Evolutionary conservation across 768 basidiomycete genomes (phyloP).

Genomic region (Cantharellus cinnabarinus): DNA sequence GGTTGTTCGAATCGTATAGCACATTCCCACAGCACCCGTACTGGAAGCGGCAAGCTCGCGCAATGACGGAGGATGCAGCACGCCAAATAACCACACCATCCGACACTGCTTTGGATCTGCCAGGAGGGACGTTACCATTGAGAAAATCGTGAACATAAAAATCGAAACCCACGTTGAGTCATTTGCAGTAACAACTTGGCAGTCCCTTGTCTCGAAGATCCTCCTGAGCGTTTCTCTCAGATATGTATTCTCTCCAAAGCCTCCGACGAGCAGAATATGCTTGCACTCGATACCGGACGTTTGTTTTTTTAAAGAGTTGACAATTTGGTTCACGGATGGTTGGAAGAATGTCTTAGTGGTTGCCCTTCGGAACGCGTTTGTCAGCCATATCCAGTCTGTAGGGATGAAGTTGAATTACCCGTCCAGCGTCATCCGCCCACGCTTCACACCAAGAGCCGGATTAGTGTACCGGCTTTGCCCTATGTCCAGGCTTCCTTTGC

Average conservation of each 20-base stretch:
- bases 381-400: background rate
- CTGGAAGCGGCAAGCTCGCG: slow-evolving; percentile 46
- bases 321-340: background rate
- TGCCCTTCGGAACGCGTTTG: background rate
- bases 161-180: background rate
- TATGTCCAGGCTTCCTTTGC: background rate
- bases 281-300: background rate
- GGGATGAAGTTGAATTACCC: background rate
- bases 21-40: slow-evolving; percentile 34
- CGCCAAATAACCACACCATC: slow-evolving; percentile 73
- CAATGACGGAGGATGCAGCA: slow-evolving; percentile 67
- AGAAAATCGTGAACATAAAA: background rate
- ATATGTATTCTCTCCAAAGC: background rate
- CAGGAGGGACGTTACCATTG: background rate
- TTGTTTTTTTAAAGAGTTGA: background rate
- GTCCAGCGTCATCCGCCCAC: background rate
- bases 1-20: background rate
- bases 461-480: background rate
- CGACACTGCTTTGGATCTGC: slow-evolving; percentile 65
- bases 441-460: background rate
- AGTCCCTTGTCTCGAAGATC: background rate
- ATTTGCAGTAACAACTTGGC: background rate
- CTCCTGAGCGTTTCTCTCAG: background rate
- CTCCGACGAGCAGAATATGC: background rate
- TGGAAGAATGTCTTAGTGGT: background rate